Evolutionary conservation across 345 rosid species (phyloP), one percentile per base, ranked within the genome.

Genomic region (Gossypium rotundifolium): DNA sequence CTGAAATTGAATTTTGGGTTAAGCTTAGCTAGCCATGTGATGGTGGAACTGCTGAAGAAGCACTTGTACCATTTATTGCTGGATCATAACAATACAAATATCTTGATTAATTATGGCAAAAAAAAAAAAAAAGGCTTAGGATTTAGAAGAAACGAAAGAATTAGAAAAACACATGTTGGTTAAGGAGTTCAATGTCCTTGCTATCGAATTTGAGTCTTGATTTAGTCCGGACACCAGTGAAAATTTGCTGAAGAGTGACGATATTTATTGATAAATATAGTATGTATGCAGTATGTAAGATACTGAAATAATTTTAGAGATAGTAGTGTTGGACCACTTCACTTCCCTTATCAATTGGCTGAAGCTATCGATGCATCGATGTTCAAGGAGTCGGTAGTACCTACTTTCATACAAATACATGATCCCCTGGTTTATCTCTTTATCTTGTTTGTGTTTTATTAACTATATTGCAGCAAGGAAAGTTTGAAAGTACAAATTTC

Each of bases 1-100:
- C 25, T 52, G 60, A 11, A 70, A 69, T 51, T 51, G 46, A 52
- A 52, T 70, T 70, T 51, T 33, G 40, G 73, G 60, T 11, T 57
- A 57, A 6, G 57, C 58, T 40, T 8, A 69, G 25, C 73, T 51
- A 51, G 45, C 46, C 72, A 51, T 51, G 60, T 52, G 61, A 52
- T 48, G 13, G 52, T 11, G 52, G 17, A 11, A 48, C 40, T 33
- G 40, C 40, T 33, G 1, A 4, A 33, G 40, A 33, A 33, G 40
- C 40, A 33, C 40, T 33, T 33, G 1, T 5, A 33, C 7, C 40
- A 33, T 33, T 33, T 33, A 33, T 33, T 33, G 40, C 40, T 33
- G 40, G 40, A 33, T 33, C 40, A 33, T 33, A 4, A 33, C 5
- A 33, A 33, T 33, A 33, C 40, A 6, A 5, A 33, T 33, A 5